Percentiles rank a stretch among this genome's conserved stretches.
These are phyloP conservation scores for Cyberlindnera mycetangii DNA, from an alignment of 805 yeast genomes.

Conservation along the genomic window DNA sequence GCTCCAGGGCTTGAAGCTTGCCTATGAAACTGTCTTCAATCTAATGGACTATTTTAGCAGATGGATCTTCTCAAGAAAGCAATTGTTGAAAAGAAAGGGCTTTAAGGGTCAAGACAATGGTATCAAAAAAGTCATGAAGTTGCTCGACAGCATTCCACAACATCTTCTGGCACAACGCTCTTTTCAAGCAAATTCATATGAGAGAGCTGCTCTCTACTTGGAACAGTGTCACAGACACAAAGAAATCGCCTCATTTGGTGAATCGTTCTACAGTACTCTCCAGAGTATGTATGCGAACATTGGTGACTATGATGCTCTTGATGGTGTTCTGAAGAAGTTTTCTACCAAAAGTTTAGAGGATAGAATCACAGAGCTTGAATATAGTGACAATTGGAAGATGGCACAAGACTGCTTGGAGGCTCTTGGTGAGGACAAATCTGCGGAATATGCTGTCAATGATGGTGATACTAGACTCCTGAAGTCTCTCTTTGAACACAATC, in stretches of 20 bases:
- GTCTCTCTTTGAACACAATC: slow-evolving; percentile 73
- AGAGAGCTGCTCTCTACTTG: slow-evolving; percentile 79
- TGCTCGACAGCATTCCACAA: slow-evolving; percentile 59
- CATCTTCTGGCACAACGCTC: slow-evolving; percentile 74
- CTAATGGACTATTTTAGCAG: slow-evolving; percentile 81
- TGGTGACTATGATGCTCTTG: slow-evolving; percentile 86
- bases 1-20: slow-evolving; percentile 57
- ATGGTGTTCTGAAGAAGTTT: slow-evolving; percentile 76
- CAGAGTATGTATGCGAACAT: slow-evolving; percentile 81
- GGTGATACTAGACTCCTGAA: slow-evolving; percentile 55
- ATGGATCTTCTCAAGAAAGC: slow-evolving; percentile 46
- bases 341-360: slow-evolving; percentile 70
- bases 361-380: slow-evolving; percentile 76
- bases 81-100: slow-evolving; percentile 20
- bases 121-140: slow-evolving; percentile 38
- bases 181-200: slow-evolving; percentile 79
- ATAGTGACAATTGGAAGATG: slow-evolving; percentile 80
- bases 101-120: slow-evolving; percentile 29
- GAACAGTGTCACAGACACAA: slow-evolving; percentile 65
- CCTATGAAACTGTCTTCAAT: slow-evolving; percentile 72
- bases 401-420: slow-evolving; percentile 84
- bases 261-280: slow-evolving; percentile 45
- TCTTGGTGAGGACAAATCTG: slow-evolving; percentile 39
- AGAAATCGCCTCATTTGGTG: slow-evolving; percentile 31
- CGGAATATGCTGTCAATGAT: slow-evolving; percentile 28